Base-by-base conservation (phyloP, 2,329 filamentous ascomycete genomes). In the Setomelanomma holmii region DNA sequence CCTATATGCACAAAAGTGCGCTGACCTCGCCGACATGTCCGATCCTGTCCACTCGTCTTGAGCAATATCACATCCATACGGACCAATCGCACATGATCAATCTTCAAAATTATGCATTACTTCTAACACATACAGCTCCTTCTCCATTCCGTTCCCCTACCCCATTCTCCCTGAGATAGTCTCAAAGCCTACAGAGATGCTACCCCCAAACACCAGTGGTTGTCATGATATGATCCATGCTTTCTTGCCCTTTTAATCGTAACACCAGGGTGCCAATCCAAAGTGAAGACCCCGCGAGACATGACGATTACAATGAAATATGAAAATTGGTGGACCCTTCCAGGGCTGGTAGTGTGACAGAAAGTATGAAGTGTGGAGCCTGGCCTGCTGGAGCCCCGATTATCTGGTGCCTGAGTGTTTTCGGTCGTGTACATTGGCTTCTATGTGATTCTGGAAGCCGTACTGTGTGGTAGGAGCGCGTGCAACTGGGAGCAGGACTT, bases 231-330 rank as follows among this genome's bases (percentile, higher is more conserved):
- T 40, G 50, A 53, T 48, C 56, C 51, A 27, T 35, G 51, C 49
- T 30, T 46, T 24, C 8, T 19, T 19, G 17, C 10, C n/a, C n/a
- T 14, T 60, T 60, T 60, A 49, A 60, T 62, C 59, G 53, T 62
- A 50, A 62, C 53, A 61, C 52, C 48, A 53, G 59, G 55, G 48
- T 27, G 30, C 47, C 30, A 45, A 41, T 16, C 4, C 20, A n/a
- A 45, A 40, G 5, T 40, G 35, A 36, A 44, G 11, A 17, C 34
- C 54, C 57, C 59, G 47, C 55, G 49, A 46, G 49, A 60, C 59
- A 48, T 62, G 49, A 40, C 51, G 56, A 62, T 62, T 62, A 62
- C 59, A 62, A 62, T 24, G 48, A 34, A 58, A 56, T 58, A 62
- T 52, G 46, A 55, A 60, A 62, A 43, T 19, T 21, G 42, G 49